A percentile compares a stretch with the other conserved stretches of the same genome.
These are phyloP conservation scores for Botryococcus braunii DNA, from an alignment of 163 green algal genomes.

Conservation along the genomic window DNA sequence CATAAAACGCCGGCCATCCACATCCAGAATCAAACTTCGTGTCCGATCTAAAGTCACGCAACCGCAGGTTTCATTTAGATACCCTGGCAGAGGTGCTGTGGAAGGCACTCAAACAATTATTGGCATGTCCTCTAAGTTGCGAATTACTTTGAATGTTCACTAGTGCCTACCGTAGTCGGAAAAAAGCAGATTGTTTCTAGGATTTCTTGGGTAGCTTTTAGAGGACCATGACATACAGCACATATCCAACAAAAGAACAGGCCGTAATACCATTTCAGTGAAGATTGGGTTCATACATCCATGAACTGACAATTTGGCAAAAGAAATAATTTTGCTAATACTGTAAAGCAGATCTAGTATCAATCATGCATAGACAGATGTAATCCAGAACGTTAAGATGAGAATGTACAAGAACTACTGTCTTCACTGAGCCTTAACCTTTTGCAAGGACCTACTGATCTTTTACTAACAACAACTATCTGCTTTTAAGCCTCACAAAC, in stretches of 20 bases:
- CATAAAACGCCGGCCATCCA: slow-evolving; percentile 74
- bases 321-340: too few species aligned
- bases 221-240: too few species aligned
- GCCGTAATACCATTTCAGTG: too few species aligned
- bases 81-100: not conserved
- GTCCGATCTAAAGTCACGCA: slow-evolving; percentile 36
- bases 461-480: not conserved
- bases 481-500: not conserved
- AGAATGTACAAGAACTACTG: not conserved
- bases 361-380: not conserved
- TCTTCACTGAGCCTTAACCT: not conserved
- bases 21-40: slow-evolving; percentile 78
- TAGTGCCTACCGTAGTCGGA: not conserved
- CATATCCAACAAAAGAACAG: too few species aligned
- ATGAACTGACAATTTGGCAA: too few species aligned
- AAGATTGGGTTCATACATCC: too few species aligned
- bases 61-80: not conserved
- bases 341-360: not conserved
- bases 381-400: too few species aligned
- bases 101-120: not conserved
- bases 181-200: not conserved
- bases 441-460: not conserved
- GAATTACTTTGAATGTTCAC: too few species aligned
- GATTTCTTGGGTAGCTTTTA: too few species aligned
- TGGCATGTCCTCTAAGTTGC: not conserved